Base-by-base conservation (phyloP, 768 basidiomycete species). In the Lyophyllum semitale region DNA sequence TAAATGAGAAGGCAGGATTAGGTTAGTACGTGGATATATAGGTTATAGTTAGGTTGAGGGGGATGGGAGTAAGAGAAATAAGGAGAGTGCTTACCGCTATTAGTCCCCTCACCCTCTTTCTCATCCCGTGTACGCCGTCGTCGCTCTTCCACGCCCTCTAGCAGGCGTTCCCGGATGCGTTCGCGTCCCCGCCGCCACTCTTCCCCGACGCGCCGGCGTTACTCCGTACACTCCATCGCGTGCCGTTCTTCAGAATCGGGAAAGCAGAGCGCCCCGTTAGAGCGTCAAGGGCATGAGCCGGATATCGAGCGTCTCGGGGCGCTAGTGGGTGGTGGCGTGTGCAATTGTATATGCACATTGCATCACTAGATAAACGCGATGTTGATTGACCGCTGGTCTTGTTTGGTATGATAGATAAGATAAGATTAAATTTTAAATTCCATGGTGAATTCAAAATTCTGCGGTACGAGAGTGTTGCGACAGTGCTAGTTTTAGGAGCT, bases 101-200 rank as follows among this genome's bases (percentile, higher is more conserved):
- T 78, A 17, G 84, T 85, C n/a, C 89, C 91, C 62, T 94, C 92
- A 57, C 91, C 89, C 56, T 93, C 92, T 66, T 93, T 93, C 74
- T 94, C 92, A 58, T 94, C 92, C 49, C 92, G 75, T 26, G 92
- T 92, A 55, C 88, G 74, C 60, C 85, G 77, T 52, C 91, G 71
- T 27, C 91, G 78, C 65, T 94, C 92, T 68, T 93, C 91, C 59
- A 94, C 88, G 27, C 92, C 90, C 63, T 93, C 92, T 15, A 93
- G 69, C 27, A 94, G 74, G 15, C 91, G 78, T 63, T 93, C 90
- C 8, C 89, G 76, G 17, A 93, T 86, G 26, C 86, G 76, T 40
- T 89, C 89, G 43, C 87, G 77, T 3, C 92, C 91, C 41, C 82
- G 80, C 59, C 78, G 80, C 85, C 87, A 93, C 65, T 93, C 92